Percentiles rank a stretch among this genome's conserved stretches.
Evolutionary conservation across 1,139 yeast genomes (phyloP).

Genomic region (Yamadazyma songkhlaensis): DNA sequence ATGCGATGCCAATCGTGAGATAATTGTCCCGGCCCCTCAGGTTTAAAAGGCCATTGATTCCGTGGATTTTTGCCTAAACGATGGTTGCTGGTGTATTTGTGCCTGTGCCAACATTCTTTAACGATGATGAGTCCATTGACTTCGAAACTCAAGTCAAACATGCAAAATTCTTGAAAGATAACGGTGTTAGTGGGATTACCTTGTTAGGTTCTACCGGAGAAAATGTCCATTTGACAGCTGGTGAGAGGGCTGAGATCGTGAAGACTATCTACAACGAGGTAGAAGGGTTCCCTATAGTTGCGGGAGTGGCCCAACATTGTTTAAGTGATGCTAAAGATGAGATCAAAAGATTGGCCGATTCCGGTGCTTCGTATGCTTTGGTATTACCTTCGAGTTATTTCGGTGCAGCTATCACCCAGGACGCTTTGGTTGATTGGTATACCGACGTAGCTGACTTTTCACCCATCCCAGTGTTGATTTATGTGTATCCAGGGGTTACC

Average conservation of each 20-base stretch:
- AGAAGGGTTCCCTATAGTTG: slow-evolving; percentile 38
- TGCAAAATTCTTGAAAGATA: slow-evolving; percentile 26
- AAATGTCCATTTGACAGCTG: slow-evolving; percentile 40
- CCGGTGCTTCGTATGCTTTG: slow-evolving; percentile 46
- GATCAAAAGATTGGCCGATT: slow-evolving; percentile 29
- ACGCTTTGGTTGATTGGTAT: slow-evolving; percentile 43
- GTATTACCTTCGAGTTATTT: slow-evolving; percentile 47
- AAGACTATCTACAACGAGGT: slow-evolving; percentile 31
- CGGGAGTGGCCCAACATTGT: slow-evolving; percentile 43
- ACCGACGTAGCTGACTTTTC: slow-evolving; percentile 42
- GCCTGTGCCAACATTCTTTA: slow-evolving; percentile 40
- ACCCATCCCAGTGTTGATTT: slow-evolving; percentile 44
- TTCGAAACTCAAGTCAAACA: slow-evolving; percentile 31
- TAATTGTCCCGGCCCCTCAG: neutral
- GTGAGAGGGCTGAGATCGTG: slow-evolving; percentile 36
- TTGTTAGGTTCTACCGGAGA: slow-evolving; percentile 46
- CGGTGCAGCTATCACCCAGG: slow-evolving; percentile 38
- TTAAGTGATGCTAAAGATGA: slow-evolving; percentile 39
- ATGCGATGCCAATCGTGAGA: neutral
- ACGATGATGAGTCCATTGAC: slow-evolving; percentile 29
- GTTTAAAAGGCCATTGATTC: neutral
- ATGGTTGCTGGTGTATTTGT: slow-evolving; percentile 24
- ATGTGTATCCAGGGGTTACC: slow-evolving; percentile 50
- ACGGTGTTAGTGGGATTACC: slow-evolving; percentile 33
- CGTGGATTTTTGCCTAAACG: neutral